Evolutionary conservation across 345 rosid species (phyloP).

Genomic region (Euphorbia lathyris): DNA sequence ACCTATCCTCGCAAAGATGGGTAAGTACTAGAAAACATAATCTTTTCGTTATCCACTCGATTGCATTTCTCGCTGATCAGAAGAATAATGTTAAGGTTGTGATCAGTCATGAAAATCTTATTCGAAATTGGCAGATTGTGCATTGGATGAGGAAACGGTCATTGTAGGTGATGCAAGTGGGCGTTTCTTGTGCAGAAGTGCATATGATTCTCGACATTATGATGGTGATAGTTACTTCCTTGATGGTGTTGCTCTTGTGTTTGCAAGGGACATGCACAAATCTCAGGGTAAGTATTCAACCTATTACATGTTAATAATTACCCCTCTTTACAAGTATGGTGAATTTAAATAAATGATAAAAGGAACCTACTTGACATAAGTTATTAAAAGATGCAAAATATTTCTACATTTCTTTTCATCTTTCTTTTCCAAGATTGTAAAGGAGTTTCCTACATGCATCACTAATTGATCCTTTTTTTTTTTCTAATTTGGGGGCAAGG

Average conservation of each 20-base stretch:
- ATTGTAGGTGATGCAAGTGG: constrained; percentile 41
- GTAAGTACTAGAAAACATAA: constrained; percentile 19
- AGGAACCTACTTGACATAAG: too few species aligned
- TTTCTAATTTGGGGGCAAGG: neutral
- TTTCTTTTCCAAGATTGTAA: neutral
- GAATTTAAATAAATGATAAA: too few species aligned
- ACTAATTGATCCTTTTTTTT: neutral
- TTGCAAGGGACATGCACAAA: constrained; percentile 35
- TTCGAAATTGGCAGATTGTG: constrained; percentile 26
- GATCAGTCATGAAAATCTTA: neutral
- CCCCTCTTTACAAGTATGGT: neutral
- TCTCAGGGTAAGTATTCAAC: constrained; percentile 20
- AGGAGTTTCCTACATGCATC: too few species aligned
- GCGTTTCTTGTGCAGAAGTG: constrained; percentile 25
- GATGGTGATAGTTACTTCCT: neutral
- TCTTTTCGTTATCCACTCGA: neutral
- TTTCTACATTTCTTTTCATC: too few species aligned
- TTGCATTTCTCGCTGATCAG: neutral
- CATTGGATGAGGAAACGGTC: constrained; percentile 37
- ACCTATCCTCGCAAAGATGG: constrained; percentile 36
- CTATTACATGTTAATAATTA: neutral
- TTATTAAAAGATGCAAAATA: too few species aligned
- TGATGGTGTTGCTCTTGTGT: constrained; percentile 44
- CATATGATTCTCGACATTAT: constrained; percentile 1
- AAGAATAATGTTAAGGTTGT: constrained; percentile 1